These are phyloP conservation scores for Brassica nigra DNA, from an alignment of 345 rosid species.

Conservation along the genomic window DNA sequence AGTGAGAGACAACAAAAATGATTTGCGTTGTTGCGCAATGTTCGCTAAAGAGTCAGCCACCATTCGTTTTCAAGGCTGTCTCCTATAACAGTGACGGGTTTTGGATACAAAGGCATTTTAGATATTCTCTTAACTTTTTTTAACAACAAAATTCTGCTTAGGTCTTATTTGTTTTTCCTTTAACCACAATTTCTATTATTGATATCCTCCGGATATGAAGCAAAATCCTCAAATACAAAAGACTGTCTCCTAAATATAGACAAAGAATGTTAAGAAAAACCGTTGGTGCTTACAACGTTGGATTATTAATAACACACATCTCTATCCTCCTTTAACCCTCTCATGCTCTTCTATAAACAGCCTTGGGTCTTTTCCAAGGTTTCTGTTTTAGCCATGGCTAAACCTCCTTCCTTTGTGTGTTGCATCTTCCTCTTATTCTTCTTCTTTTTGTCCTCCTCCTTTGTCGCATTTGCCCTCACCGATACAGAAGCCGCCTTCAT, in stretches of 20 bases:
- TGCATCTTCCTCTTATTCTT: conserved; percentile 43
- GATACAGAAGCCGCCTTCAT: conserved; percentile 63
- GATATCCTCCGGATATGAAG: conserved; percentile 29
- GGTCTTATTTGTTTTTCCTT: conserved; percentile 13
- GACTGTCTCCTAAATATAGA: conserved; percentile 33
- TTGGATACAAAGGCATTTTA: background rate
- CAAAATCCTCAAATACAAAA: conserved; percentile 24
- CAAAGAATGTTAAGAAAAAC: conserved; percentile 23
- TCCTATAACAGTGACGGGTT: conserved; percentile 36
- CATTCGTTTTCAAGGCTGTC: conserved; percentile 22
- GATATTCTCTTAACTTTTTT: conserved; percentile 11
- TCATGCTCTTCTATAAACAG: conserved; percentile 56
- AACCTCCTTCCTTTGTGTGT: conserved; percentile 58
- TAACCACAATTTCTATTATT: conserved; percentile 26
- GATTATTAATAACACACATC: conserved; percentile 34
- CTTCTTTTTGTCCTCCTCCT: conserved; percentile 35
- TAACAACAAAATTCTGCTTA: conserved; percentile 15
- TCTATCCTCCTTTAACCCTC: conserved; percentile 29
- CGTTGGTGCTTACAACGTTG: conserved; percentile 23
- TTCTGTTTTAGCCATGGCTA: conserved; percentile 46
- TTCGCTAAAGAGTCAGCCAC: conserved; percentile 20
- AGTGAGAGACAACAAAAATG: conserved; percentile 5
- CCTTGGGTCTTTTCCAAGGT: conserved; percentile 75
- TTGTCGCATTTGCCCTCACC: conserved; percentile 49
- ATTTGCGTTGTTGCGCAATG: conserved; percentile 25